These are phyloP conservation scores for Fistulina hepatica DNA, from an alignment of 1,284 basidiomycete species.

Conservation along the genomic window DNA sequence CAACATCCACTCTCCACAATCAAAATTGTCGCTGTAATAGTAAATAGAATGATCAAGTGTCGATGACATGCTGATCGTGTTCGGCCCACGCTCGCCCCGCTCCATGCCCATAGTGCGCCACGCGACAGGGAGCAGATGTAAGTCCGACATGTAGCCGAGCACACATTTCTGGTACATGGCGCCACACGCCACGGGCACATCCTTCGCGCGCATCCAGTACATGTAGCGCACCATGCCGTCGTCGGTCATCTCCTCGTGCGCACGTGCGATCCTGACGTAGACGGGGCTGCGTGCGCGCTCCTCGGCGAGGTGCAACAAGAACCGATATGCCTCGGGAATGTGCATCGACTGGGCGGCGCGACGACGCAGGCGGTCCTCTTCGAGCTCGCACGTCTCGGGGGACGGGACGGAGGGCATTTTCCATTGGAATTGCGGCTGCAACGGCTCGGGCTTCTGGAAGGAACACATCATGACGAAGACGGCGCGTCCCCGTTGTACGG, in stretches of 20 bases:
- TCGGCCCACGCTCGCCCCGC: background rate
- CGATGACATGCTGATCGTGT: conserved; percentile 19
- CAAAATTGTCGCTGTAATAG: conserved; percentile 51
- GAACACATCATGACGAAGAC: conserved; percentile 83
- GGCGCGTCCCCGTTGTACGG: conserved; percentile 58
- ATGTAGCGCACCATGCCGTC: conserved; percentile 41
- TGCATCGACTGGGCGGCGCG: conserved; percentile 25
- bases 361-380: conserved; percentile 36
- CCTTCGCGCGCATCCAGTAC: conserved; percentile 76
- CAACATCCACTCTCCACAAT: conserved; percentile 72
- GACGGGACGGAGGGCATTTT: conserved; percentile 47
- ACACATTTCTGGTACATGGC: conserved; percentile 82
- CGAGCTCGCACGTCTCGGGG: conserved; percentile 57
- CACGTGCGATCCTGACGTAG: conserved; percentile 42
- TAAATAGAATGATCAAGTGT: conserved; percentile 78
- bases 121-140: conserved; percentile 44
- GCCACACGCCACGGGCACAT: conserved; percentile 56
- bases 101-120: conserved; percentile 60
- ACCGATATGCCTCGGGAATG: conserved; percentile 29
- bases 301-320: conserved; percentile 25
- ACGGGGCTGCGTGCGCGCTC: conserved; percentile 64
- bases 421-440: conserved; percentile 58
- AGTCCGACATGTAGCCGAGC: conserved; percentile 77
- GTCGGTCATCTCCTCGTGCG: conserved; percentile 30
- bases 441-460: conserved; percentile 73